phyloP scores from a whole-genome alignment of 2,329 filamentous ascomycete genomes.

The Rugonectria rugulosa region DNA sequence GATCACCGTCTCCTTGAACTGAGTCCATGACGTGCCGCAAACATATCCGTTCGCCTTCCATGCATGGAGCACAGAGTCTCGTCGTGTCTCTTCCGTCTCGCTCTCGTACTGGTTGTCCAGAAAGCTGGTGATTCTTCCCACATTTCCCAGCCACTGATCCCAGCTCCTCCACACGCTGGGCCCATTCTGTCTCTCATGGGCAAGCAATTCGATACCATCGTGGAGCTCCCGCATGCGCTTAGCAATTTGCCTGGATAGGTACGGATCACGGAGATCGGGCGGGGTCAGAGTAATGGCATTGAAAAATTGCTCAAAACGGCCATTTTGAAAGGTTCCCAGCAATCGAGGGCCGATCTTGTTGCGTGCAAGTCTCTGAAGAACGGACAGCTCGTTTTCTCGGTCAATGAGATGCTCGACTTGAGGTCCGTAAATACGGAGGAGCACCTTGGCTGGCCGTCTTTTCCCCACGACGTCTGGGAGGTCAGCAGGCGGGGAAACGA shows the following conservation, averaged over 20 bases:
- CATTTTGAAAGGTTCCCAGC: constrained; percentile 91
- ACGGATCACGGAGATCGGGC: constrained; percentile 77
- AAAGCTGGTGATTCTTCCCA: constrained; percentile 64
- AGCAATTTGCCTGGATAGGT: constrained; percentile 90
- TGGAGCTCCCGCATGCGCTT: constrained; percentile 98
- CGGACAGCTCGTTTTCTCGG: constrained; percentile 85
- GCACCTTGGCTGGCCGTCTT: constrained; percentile 69
- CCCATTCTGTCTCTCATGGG: constrained; percentile 78
- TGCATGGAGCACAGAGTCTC: constrained; percentile 46
- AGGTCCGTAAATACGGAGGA: constrained; percentile 92
- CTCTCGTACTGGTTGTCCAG: constrained; percentile 66
- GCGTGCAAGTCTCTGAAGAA: constrained; percentile 82
- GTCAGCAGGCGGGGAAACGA: constrained; percentile 81
- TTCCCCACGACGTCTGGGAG: constrained; percentile 53
- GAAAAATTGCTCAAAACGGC: constrained; percentile 94
- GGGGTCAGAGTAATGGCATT: constrained; percentile 83
- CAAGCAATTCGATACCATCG: constrained; percentile 86
- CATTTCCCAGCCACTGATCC: constrained; percentile 85
- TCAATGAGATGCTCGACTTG: constrained; percentile 97
- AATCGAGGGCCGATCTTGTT: constrained; percentile 94
- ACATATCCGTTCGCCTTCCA: constrained; percentile 79
- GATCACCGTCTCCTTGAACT: constrained; percentile 77
- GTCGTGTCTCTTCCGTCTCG: constrained; percentile 36
- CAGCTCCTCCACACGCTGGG: constrained; percentile 91
- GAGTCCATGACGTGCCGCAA: constrained; percentile 83